Evolutionary conservation across 768 basidiomycete species (phyloP), one percentile per base, ranked within the genome.

Genomic region (Tubosaeta sp.): DNA sequence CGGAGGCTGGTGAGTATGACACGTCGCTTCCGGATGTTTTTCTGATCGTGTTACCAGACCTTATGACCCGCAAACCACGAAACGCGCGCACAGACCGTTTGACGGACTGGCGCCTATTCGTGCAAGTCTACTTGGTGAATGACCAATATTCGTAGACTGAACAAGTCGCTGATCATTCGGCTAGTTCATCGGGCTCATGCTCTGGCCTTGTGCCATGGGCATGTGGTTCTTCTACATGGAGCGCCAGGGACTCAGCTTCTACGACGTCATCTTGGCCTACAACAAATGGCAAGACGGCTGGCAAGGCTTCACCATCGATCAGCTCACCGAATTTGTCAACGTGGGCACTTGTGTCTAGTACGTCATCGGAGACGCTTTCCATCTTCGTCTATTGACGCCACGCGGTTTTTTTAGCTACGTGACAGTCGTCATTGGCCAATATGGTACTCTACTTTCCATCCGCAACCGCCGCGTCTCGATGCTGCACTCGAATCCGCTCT

Each of bases 51-150:
- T 7, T 11, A 18, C 16, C 38, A 71, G 73, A 79, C 41, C 67
- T 81, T 3, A 71, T 81, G 65, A 56, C 60, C 8, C 74, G 77
- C 24, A 75, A 73, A 47, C 79, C 79, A 10, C 71, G 79, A 19
- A 72, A 79, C 60, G 72, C 69, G 19, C 74, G 78, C 8, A 60
- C 70, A 16, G 79, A 80, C 51, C 68, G 74, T 25, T 58, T 81
- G 44, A 75, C 77, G 19, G 70, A 80, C 58, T 75, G 72, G 73
- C 72, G 70, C 49, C 64, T 79, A 44, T 71, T 79, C 56, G 50
- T 73, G n/a, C 77, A 79, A 47, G 73, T 75, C 2, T 78, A 78
- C 52, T 59, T 73, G 48, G 75, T 76, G 55, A 50, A 69, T 47
- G 52, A 62, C 34, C 31, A 49, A 13, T 24, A 13, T 21, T 16